Conservation (phyloP, 2,329 filamentous ascomycete genomes). For the Nemania sp. region DNA sequence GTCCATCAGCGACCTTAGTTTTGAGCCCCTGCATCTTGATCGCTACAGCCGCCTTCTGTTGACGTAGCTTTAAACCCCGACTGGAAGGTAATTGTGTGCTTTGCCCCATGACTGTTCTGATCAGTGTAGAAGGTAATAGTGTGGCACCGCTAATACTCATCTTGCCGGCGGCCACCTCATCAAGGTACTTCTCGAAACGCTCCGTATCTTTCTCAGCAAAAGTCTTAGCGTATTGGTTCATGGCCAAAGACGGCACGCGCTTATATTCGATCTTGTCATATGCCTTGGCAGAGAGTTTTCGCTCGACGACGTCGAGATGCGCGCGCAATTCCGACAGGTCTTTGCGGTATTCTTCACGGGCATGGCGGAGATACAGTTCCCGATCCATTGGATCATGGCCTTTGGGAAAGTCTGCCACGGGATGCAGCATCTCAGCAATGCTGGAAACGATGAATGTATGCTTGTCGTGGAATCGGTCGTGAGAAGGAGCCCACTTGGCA, state of each 20-base stretch:
- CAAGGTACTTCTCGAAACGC: slow-evolving; percentile 54
- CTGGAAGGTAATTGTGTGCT: not conserved
- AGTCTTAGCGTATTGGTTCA: slow-evolving; percentile 54
- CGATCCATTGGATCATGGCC: slow-evolving; percentile 42
- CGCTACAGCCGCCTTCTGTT: slow-evolving; percentile 27
- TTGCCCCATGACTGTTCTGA: slow-evolving; percentile 36
- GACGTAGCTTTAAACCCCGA: too few species aligned
- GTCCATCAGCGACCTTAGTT: slow-evolving; percentile 48
- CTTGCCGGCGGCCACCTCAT: slow-evolving; percentile 51
- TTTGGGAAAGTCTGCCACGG: slow-evolving; percentile 39
- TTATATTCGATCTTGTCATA: slow-evolving; percentile 59
- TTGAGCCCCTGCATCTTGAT: slow-evolving; percentile 40
- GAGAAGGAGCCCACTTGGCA: slow-evolving; percentile 63
- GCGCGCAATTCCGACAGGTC: slow-evolving; percentile 56
- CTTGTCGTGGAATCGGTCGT: slow-evolving; percentile 59
- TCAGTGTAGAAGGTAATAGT: slow-evolving; percentile 55
- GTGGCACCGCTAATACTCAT: slow-evolving; percentile 58
- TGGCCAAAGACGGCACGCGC: slow-evolving; percentile 59
- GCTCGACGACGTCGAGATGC: slow-evolving; percentile 57
- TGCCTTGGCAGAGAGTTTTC: slow-evolving; percentile 50
- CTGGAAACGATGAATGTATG: slow-evolving; percentile 60
- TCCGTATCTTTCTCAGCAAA: slow-evolving; percentile 56
- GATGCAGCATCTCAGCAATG: slow-evolving; percentile 59
- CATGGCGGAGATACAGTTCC: slow-evolving; percentile 56
- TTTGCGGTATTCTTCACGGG: slow-evolving; percentile 57